Conservation (phyloP, 164 flowering plant genomes). For the Euptelea pleiosperma region DNA sequence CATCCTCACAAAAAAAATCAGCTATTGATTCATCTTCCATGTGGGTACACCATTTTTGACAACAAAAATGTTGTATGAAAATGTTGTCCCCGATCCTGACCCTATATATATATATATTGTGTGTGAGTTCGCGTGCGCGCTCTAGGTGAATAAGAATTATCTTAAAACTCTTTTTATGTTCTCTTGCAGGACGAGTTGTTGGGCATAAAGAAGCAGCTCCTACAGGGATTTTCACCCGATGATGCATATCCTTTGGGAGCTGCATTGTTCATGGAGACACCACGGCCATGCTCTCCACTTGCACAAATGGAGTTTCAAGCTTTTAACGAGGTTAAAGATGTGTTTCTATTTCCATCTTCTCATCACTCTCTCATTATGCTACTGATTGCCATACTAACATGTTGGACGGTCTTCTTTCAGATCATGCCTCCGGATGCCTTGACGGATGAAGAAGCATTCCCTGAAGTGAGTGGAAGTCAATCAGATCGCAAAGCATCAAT, state of each 20-base stretch:
- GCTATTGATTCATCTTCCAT: no score
- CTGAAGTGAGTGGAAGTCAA: conserved; percentile 58
- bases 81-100: no score
- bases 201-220: conserved; percentile 48
- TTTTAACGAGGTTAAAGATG: conserved; percentile 53
- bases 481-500: conserved; percentile 59
- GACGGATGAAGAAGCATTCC: conserved; percentile 59
- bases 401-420: conserved; percentile 32
- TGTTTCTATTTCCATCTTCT: not conserved
- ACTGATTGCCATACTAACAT: not conserved
- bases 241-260: conserved; percentile 70
- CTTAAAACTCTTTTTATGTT: not conserved
- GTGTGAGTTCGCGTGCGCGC: no score
- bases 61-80: no score
- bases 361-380: not conserved
- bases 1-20: no score
- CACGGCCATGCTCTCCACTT: conserved; percentile 72
- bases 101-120: no score
- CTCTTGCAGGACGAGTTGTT: conserved; percentile 56
- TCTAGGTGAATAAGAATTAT: not conserved
- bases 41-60: no score
- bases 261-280: conserved; percentile 75
- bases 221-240: conserved; percentile 69
- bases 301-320: conserved; percentile 45
- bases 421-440: conserved; percentile 31